Evolutionary conservation across 1,284 basidiomycete species (phyloP).

Genomic region (Cutaneotrichosporon sp.): DNA sequence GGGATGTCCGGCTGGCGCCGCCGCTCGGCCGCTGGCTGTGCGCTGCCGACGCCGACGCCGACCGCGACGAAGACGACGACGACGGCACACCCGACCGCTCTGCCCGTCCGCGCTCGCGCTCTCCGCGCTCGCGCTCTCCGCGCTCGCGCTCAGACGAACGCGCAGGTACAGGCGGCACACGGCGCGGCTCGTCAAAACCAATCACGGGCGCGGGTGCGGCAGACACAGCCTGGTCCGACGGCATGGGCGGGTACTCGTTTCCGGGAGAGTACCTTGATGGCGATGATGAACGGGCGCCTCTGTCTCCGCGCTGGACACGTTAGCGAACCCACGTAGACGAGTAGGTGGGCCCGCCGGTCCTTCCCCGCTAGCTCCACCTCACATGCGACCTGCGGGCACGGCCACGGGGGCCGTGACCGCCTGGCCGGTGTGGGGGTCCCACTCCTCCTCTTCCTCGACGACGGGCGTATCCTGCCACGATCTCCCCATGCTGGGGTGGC

Average conservation of each 20-base stretch:
- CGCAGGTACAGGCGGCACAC: background rate
- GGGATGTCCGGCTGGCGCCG: no score
- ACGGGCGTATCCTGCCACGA: conserved; percentile 6
- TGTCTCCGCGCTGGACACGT: conserved; percentile 6
- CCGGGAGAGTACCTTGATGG: conserved; percentile 10
- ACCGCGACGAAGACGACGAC: background rate
- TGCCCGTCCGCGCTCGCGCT: background rate
- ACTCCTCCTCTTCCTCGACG: conserved; percentile 8
- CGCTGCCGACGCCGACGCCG: no score
- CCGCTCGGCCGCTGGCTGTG: no score
- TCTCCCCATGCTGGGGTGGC: background rate
- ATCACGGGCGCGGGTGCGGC: no score
- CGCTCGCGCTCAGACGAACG: background rate
- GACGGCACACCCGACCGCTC: background rate
- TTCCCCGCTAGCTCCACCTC: background rate
- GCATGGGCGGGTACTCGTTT: conserved; percentile 11
- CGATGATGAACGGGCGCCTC: conserved; percentile 12
- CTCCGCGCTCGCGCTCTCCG: no score
- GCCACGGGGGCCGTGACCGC: background rate
- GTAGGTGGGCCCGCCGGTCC: conserved; percentile 6
- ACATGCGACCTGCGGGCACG: no score
- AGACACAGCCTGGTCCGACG: background rate
- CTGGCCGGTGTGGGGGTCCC: background rate
- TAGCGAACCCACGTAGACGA: conserved; percentile 12
- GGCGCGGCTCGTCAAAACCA: background rate